These are phyloP conservation scores for Musa troglodytarum DNA, from an alignment of 176 grass and related monocot genomes.

Conservation along the genomic window DNA sequence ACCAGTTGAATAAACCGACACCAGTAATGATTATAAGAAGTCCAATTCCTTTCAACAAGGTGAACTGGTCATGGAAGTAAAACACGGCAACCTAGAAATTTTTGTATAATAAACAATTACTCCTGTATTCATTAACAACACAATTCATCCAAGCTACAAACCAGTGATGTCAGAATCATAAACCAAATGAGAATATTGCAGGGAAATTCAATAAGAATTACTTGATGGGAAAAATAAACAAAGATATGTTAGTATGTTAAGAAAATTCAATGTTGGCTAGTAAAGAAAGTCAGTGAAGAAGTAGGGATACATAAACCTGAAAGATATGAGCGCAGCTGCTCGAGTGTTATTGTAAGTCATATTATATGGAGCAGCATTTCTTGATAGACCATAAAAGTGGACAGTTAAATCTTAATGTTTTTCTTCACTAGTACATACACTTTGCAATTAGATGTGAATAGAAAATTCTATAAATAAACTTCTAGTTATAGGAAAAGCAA, in stretches of 20 bases:
- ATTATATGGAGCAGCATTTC: not conserved
- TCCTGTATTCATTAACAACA: not conserved
- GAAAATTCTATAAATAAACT: no score
- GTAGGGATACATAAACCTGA: not conserved
- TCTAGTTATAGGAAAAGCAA: no score
- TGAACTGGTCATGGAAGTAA: slow-evolving; percentile 95
- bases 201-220: no score
- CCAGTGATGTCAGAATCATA: not conserved
- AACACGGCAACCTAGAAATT: slow-evolving; percentile 84
- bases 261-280: not conserved
- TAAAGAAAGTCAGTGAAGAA: not conserved
- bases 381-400: not conserved
- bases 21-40: slow-evolving; percentile 86
- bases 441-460: not conserved
- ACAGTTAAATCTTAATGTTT: not conserved
- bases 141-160: not conserved
- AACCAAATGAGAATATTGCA: not conserved
- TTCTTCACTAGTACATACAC: not conserved
- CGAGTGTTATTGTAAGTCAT: not conserved
- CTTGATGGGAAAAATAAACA: no score
- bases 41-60: slow-evolving; percentile 71
- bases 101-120: slow-evolving; percentile 5
- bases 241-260: not conserved
- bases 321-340: not conserved
- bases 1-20: slow-evolving; percentile 98